These are phyloP conservation scores for Vachellia collinsii DNA, from an alignment of 306 rosid species.

Conservation along the genomic window DNA sequence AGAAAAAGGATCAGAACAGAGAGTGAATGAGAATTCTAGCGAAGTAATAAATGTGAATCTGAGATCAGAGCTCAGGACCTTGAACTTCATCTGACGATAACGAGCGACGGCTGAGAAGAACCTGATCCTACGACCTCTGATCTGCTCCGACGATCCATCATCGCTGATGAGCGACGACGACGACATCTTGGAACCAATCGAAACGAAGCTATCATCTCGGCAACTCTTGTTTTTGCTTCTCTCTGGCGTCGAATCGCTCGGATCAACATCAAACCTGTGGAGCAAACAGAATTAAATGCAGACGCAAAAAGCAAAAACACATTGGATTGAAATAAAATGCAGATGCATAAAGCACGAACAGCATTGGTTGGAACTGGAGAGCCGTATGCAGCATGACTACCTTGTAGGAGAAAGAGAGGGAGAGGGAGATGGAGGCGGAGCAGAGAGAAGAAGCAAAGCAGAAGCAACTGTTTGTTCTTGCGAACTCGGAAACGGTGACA, in stretches of 20 bases:
- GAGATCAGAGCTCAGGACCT: slow-evolving; percentile 41
- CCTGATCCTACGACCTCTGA: slow-evolving; percentile 37
- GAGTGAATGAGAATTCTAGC: background rate
- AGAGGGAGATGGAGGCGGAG: slow-evolving; percentile 35
- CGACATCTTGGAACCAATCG: slow-evolving; percentile 43
- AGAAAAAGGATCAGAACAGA: slow-evolving; percentile 17
- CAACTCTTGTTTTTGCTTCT: slow-evolving; percentile 34
- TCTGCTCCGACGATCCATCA: slow-evolving; percentile 50
- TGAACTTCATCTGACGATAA: slow-evolving; percentile 54
- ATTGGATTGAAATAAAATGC: background rate
- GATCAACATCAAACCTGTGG: slow-evolving; percentile 46
- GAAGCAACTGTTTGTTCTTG: slow-evolving; percentile 74
- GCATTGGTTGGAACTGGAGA: background rate
- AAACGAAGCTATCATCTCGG: slow-evolving; percentile 39
- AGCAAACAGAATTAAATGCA: slow-evolving; percentile 22
- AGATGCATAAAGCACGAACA: background rate
- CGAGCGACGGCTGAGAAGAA: slow-evolving; percentile 47
- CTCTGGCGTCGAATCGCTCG: slow-evolving; percentile 31
- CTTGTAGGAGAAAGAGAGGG: slow-evolving; percentile 37
- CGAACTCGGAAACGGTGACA: slow-evolving; percentile 64
- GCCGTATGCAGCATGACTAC: slow-evolving; percentile 35
- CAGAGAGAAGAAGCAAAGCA: slow-evolving; percentile 74
- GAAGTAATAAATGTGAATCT: background rate
- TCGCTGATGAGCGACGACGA: slow-evolving; percentile 52
- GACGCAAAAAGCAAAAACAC: background rate